Evolutionary conservation across 2,329 filamentous ascomycete species (phyloP).

Genomic region (Alternaria panax): DNA sequence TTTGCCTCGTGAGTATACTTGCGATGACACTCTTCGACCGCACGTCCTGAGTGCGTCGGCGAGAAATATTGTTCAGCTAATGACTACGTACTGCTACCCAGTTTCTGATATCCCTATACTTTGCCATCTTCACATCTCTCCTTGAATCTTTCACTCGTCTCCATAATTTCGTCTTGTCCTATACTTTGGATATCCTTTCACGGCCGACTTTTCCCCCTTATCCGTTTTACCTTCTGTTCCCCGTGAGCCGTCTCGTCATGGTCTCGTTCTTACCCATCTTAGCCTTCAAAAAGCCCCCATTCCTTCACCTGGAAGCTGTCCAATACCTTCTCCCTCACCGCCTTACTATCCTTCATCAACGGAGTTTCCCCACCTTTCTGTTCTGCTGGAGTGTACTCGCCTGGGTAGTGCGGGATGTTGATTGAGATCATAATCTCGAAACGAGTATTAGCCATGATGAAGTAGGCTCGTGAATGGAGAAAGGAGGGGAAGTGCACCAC

Average conservation of each 20-base stretch:
- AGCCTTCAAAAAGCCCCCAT: constrained; percentile 72
- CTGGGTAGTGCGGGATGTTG: constrained; percentile 84
- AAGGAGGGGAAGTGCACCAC: neutral
- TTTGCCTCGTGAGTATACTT: neutral
- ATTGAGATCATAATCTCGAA: constrained; percentile 74
- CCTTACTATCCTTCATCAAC: constrained; percentile 67
- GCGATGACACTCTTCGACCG: neutral
- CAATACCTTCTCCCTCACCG: constrained; percentile 75
- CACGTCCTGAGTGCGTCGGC: neutral
- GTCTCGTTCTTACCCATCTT: neutral
- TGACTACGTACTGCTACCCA: neutral
- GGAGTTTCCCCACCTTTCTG: constrained; percentile 64
- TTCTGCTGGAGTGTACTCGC: constrained; percentile 73
- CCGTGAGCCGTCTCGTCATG: neutral
- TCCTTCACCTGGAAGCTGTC: constrained; percentile 79
- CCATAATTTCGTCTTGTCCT: neutral
- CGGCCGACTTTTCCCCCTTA: neutral
- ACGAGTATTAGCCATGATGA: neutral
- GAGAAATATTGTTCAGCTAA: neutral
- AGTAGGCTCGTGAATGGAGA: neutral
- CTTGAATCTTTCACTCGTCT: neutral
- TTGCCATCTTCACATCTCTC: neutral
- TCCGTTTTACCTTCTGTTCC: neutral
- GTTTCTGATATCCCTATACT: neutral
- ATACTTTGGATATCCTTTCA: neutral